These are phyloP conservation scores for Vaucheria bursata DNA, from an alignment of 352 stramenopile species.

Conservation along the genomic window DNA sequence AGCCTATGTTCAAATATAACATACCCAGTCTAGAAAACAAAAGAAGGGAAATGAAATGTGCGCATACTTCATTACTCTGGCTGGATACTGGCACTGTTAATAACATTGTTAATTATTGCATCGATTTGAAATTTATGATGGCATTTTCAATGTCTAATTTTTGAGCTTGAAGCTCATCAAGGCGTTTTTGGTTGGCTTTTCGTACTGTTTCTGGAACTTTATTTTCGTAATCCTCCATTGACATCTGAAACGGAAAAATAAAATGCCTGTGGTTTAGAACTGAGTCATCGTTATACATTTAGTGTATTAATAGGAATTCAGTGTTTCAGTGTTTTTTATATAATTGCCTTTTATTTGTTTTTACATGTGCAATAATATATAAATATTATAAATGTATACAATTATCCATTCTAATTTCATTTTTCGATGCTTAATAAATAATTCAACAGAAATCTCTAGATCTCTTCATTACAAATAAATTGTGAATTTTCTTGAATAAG, in stretches of 20 bases:
- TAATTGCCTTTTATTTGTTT: no score
- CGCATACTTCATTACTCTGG: no score
- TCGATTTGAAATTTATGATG: constrained; percentile 37
- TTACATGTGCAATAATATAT: neutral
- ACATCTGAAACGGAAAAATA: constrained; percentile 17
- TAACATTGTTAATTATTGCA: no score
- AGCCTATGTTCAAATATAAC: no score
- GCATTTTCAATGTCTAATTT: constrained; percentile 37
- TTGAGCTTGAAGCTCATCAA: constrained; percentile 27
- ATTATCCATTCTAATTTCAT: neutral
- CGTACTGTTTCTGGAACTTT: constrained; percentile 29
- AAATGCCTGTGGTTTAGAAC: neutral
- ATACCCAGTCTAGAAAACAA: no score
- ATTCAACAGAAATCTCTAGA: no score
- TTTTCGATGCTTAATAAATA: neutral
- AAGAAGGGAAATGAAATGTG: no score
- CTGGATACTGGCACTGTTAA: no score
- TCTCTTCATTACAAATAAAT: no score
- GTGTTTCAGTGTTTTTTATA: no score
- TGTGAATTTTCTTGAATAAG: no score
- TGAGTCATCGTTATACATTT: neutral
- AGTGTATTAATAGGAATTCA: no score
- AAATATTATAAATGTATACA: neutral
- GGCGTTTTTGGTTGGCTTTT: constrained; percentile 31
- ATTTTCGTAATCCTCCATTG: constrained; percentile 16